Conservation (phyloP, 202 grass and related monocot species). For the Zoysia matrella region DNA sequence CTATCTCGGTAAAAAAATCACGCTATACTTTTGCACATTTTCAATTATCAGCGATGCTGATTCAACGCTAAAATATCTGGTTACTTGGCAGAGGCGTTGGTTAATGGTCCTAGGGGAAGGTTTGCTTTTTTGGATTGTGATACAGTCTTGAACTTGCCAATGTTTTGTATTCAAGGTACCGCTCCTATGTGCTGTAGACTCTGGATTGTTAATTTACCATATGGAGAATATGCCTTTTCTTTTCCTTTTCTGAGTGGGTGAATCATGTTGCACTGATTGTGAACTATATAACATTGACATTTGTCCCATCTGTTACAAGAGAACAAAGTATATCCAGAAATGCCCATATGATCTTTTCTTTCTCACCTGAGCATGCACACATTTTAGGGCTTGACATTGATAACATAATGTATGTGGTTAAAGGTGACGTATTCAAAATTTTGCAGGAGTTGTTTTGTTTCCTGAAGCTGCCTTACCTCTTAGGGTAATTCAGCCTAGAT, state of each 20-base stretch:
- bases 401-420: neutral
- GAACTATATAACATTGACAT: constrained; percentile 12
- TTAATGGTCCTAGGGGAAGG: constrained; percentile 64
- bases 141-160: constrained; percentile 69
- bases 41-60: neutral
- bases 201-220: constrained; percentile 24
- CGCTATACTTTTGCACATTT: constrained; percentile 31
- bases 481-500: constrained; percentile 69
- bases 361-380: constrained; percentile 17
- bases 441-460: constrained; percentile 90
- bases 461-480: constrained; percentile 78
- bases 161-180: constrained; percentile 75
- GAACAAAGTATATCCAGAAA: constrained; percentile 26
- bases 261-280: constrained; percentile 17
- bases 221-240: constrained; percentile 7
- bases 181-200: neutral
- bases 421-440: constrained; percentile 38
- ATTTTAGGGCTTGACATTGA: neutral
- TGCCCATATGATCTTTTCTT: constrained; percentile 34
- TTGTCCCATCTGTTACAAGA: constrained; percentile 26
- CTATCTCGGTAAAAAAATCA: constrained; percentile 69
- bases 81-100: constrained; percentile 49
- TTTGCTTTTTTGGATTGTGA: constrained; percentile 67
- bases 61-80: constrained; percentile 26
- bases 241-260: constrained; percentile 15